phyloP scores from a whole-genome alignment of 352 stramenopile genomes.

The Paralagenidium karlingii region DNA sequence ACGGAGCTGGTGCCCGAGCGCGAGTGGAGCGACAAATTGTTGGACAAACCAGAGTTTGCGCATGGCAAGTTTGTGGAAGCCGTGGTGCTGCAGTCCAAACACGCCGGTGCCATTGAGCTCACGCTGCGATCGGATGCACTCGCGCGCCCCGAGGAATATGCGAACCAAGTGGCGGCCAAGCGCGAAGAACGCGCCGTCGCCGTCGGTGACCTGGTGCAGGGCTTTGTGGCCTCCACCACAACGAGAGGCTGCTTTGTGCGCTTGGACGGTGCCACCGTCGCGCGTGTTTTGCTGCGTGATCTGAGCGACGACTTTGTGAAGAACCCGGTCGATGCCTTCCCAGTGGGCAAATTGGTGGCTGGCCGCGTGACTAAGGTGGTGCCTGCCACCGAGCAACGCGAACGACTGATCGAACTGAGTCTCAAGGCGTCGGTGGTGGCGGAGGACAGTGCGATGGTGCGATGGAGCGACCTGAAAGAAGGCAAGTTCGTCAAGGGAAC shows the following conservation, averaged over 20 bases:
- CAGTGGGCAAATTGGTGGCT: constrained; percentile 87
- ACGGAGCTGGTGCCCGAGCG: constrained; percentile 47
- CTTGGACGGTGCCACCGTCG: constrained; percentile 75
- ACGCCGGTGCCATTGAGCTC: constrained; percentile 39
- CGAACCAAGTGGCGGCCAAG: constrained; percentile 4
- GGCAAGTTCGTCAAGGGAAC: constrained; percentile 90
- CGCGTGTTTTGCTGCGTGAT: constrained; percentile 90
- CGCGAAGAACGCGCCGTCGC: constrained; percentile 5
- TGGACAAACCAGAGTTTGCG: constrained; percentile 43
- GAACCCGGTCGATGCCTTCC: constrained; percentile 82
- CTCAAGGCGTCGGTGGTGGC: constrained; percentile 90
- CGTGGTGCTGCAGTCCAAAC: constrained; percentile 37
- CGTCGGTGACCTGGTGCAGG: constrained; percentile 82
- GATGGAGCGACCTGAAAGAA: constrained; percentile 83
- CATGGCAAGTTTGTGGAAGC: constrained; percentile 56
- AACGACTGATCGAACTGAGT: constrained; percentile 75
- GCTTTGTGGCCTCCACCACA: constrained; percentile 85
- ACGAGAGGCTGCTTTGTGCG: constrained; percentile 91
- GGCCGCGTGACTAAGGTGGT: constrained; percentile 90
- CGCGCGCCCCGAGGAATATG: constrained; percentile 33
- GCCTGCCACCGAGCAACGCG: constrained; percentile 51
- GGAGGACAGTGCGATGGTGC: constrained; percentile 72
- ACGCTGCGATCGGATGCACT: constrained; percentile 59
- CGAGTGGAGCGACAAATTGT: constrained; percentile 64
- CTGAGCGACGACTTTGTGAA: constrained; percentile 93